phyloP scores from a whole-genome alignment of 257 asterid species.

The Misopates orontium region DNA sequence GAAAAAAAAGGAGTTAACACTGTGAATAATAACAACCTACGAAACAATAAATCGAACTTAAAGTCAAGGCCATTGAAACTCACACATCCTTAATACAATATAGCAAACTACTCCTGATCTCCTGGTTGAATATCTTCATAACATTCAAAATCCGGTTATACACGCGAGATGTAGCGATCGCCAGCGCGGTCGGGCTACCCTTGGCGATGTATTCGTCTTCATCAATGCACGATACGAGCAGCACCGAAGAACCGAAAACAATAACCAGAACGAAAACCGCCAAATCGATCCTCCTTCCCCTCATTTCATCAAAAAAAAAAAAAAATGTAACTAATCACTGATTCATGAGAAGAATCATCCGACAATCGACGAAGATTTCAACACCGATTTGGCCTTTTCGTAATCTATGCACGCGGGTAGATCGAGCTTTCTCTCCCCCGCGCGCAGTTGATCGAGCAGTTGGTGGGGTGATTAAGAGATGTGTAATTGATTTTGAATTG shows the following conservation, averaged over 20 bases:
- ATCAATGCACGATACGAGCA: slow-evolving; percentile 49
- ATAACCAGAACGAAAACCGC: slow-evolving; percentile 49
- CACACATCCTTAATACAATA: slow-evolving; percentile 82
- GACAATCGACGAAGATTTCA: not conserved
- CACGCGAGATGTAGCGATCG: slow-evolving; percentile 65
- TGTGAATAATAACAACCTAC: not conserved
- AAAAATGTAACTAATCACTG: slow-evolving; percentile 41
- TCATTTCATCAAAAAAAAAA: slow-evolving; percentile 56
- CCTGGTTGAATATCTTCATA: slow-evolving; percentile 63
- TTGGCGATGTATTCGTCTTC: slow-evolving; percentile 48
- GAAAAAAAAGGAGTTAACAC: slow-evolving; percentile 26
- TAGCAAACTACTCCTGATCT: slow-evolving; percentile 58
- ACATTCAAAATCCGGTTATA: slow-evolving; percentile 75
- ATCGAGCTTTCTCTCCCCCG: no score
- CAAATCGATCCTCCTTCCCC: slow-evolving; percentile 62
- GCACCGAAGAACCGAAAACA: slow-evolving; percentile 41
- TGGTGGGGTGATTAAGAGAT: slow-evolving; percentile 24
- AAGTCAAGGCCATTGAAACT: slow-evolving; percentile 36
- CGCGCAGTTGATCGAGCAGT: not conserved
- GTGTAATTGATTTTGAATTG: slow-evolving; percentile 34
- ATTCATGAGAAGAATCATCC: slow-evolving; percentile 31
- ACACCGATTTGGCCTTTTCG: no score
- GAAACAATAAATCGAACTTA: slow-evolving; percentile 9
- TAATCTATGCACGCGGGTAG: no score
- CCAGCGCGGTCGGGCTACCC: slow-evolving; percentile 47